Evolutionary conservation across 495 filamentous ascomycete species (phyloP), one percentile per base, ranked within the genome.

Genomic region (Annulohypoxylon maeteangense): DNA sequence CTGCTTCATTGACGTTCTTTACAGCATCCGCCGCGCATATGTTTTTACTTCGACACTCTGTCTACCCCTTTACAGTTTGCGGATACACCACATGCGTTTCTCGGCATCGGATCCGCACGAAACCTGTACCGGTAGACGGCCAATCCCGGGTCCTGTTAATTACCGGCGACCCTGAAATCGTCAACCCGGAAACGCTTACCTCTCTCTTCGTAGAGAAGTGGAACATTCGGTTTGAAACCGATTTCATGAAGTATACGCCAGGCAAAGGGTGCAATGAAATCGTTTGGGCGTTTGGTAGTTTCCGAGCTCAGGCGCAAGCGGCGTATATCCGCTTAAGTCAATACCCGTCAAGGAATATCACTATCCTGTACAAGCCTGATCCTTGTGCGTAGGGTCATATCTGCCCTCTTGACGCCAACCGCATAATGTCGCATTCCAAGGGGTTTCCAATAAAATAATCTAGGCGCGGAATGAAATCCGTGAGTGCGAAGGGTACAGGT

Each of bases 1-100:
- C 80, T 0, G 81, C 78, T 1, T 80, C 79, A 18, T 20, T 83
- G 3, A 74, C 72, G 1, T 81, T 83, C 53, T 82, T 83, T 16
- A 71, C 76, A 4, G 42, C 58, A 8, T 32, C 38, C 0, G 74
- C 73, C 0, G 78, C 80, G 0, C 66, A 75, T 20, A 8, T 16
- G 10, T 75, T 75, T 29, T 50, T 75, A 7, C 18, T 58, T 5
- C 5, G n/a, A n/a, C 31, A 59, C 38, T 7, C 10, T 4, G 1
- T n/a, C 2, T 0, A 47, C 1, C 68, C 60, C 3, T 69, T 75
- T 29, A 56, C 16, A 0, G 51, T 75, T 16, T 16, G 11, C 1
- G 58, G 50, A 0, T 63, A 58, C 34, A 7, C 18, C 4, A 67
- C 68, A 0, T 62, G 1, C 0, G 25, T 72, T 0, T 36, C 10